Conservation (phyloP, 257 asterid genomes). For the Nicotiana knightiana region DNA sequence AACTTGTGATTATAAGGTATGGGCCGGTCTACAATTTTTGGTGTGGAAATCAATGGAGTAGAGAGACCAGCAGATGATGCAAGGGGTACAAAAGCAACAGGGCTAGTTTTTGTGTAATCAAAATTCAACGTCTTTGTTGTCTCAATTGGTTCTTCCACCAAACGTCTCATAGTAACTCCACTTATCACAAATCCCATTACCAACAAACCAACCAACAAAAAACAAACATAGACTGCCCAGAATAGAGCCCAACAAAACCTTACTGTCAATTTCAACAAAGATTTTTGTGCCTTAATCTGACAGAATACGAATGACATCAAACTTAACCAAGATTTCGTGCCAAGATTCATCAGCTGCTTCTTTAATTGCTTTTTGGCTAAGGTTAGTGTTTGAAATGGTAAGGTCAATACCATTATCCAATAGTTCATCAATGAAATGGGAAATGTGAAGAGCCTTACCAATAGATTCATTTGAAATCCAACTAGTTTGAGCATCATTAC, state of each 20-base stretch:
- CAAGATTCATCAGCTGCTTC: conserved; percentile 24
- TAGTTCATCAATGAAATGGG: conserved; percentile 30
- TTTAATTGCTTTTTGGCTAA: conserved; percentile 23
- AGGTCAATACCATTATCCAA: conserved; percentile 26
- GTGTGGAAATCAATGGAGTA: conserved; percentile 4
- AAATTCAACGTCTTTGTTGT: conserved; percentile 37
- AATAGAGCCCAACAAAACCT: conserved; percentile 35
- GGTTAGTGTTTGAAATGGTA: conserved; percentile 34
- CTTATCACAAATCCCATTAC: conserved; percentile 33
- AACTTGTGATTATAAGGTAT: conserved; percentile 38
- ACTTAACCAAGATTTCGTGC: conserved; percentile 13
- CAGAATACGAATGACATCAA: conserved; percentile 19
- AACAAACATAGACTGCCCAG: conserved; percentile 39
- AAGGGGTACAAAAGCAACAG: conserved; percentile 43
- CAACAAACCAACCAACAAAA: conserved; percentile 35
- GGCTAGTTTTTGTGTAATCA: conserved; percentile 55
- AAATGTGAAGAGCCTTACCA: conserved; percentile 30
- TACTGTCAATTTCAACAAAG: conserved; percentile 24
- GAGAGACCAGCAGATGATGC: conserved; percentile 11
- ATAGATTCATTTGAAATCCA: conserved; percentile 32
- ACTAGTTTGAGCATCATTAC: conserved; percentile 27
- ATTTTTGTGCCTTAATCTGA: conserved; percentile 23
- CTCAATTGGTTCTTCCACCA: conserved; percentile 46
- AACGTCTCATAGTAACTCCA: conserved; percentile 25
- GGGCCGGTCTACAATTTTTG: conserved; percentile 6